Conservation (phyloP, 2,329 filamentous ascomycete species). For the Fusarium piperis region DNA sequence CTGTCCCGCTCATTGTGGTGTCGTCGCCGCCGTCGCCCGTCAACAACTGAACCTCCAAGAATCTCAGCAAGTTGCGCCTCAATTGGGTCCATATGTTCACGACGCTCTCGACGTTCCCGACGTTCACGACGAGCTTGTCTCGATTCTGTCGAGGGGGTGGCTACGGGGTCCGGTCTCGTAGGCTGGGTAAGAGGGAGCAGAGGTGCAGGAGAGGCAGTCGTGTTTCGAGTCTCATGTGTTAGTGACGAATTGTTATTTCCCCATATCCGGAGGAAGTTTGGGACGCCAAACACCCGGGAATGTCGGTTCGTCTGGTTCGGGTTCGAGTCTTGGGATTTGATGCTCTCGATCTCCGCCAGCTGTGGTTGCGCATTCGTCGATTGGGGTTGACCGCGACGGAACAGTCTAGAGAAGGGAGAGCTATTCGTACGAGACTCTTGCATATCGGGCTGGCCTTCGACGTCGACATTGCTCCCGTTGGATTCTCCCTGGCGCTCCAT, state of each 20-base stretch:
- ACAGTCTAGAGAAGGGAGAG: slow-evolving; percentile 28
- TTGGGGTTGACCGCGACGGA: slow-evolving; percentile 29
- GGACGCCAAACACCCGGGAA: slow-evolving; percentile 17
- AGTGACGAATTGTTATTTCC: slow-evolving; percentile 3
- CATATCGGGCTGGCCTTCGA: slow-evolving; percentile 22
- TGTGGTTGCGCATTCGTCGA: slow-evolving; percentile 23
- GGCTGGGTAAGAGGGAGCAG: slow-evolving; percentile 17
- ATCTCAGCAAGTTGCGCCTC: slow-evolving; percentile 31
- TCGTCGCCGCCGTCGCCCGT: slow-evolving; percentile 1
- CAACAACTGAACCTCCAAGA: slow-evolving; percentile 11
- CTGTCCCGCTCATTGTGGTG: slow-evolving; percentile 11
- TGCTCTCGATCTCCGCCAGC: slow-evolving; percentile 49
- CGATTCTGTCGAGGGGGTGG: slow-evolving; percentile 11
- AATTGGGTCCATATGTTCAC: slow-evolving; percentile 16
- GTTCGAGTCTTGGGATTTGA: slow-evolving; percentile 59
- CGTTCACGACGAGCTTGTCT: slow-evolving; percentile 12
- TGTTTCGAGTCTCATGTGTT: slow-evolving; percentile 14
- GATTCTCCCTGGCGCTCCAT: slow-evolving; percentile 37
- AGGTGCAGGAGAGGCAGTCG: slow-evolving; percentile 28
- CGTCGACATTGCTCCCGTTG: slow-evolving; percentile 14
- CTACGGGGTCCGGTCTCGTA: slow-evolving; percentile 22
- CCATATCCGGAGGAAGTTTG: slow-evolving; percentile 28
- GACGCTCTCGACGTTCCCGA: slow-evolving; percentile 7
- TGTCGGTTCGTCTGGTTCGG: slow-evolving; percentile 41
- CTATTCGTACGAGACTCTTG: slow-evolving; percentile 8